A percentile compares a stretch with the other conserved stretches of the same genome.
Conservation (phyloP, 495 filamentous ascomycete species). For the Lentithecium fluviatile region DNA sequence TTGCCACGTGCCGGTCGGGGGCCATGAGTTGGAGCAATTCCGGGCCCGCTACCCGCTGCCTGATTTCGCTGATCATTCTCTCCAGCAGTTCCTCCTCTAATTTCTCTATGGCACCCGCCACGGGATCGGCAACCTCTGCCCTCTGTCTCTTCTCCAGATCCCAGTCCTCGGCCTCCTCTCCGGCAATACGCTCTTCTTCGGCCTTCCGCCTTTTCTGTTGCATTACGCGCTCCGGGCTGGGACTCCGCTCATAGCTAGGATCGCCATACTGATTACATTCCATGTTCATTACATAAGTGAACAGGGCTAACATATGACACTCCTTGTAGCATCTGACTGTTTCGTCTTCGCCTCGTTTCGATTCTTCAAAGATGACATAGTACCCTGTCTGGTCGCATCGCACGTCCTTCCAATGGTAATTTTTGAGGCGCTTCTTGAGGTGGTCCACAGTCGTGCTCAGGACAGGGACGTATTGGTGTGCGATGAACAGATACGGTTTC, state of each 20-base stretch:
- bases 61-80: slow-evolving; percentile 81
- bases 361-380: slow-evolving; percentile 83
- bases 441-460: slow-evolving; percentile 78
- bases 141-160: slow-evolving; percentile 84
- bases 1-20: slow-evolving; percentile 70
- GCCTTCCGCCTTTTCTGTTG: slow-evolving; percentile 57
- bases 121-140: slow-evolving; percentile 80
- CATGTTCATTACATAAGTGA: slow-evolving; percentile 94
- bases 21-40: slow-evolving; percentile 82
- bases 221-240: slow-evolving; percentile 54
- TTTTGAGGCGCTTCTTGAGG: slow-evolving; percentile 79
- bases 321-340: slow-evolving; percentile 70
- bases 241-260: slow-evolving; percentile 62
- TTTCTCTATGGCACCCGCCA: slow-evolving; percentile 73
- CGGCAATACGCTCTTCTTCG: slow-evolving; percentile 56
- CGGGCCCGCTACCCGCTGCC: slow-evolving; percentile 76
- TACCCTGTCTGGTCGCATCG: slow-evolving; percentile 82
- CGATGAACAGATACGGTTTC: slow-evolving; percentile 91
- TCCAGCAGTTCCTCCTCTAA: slow-evolving; percentile 77
- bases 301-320: slow-evolving; percentile 73
- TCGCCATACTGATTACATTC: slow-evolving; percentile 71
- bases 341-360: slow-evolving; percentile 70
- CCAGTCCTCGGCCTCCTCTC: slow-evolving; percentile 71
- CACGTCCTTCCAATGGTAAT: slow-evolving; percentile 72
- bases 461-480: slow-evolving; percentile 82